Evolutionary conservation across 176 grass and related monocot species (phyloP), one percentile per base, ranked within the genome.

Genomic region (Triticum turgidum): DNA sequence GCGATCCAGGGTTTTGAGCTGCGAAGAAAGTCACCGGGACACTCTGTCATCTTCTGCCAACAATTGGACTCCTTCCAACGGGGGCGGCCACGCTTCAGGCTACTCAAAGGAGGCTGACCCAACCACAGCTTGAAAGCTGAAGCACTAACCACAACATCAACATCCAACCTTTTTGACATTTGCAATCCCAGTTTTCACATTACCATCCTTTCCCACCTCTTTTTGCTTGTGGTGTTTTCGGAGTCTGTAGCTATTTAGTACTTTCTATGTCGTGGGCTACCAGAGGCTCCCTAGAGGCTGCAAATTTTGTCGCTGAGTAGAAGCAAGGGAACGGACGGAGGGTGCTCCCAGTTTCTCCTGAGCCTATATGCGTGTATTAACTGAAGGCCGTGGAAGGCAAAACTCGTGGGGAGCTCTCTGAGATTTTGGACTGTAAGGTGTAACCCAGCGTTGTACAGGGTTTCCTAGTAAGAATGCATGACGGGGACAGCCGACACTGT

Each of bases 361-460:
- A 77, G 68, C 35, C 62, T 38, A 70, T 89, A 73, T 73, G 34
- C 21, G 22, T 54, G 5, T 65, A 84, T 83, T 84, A 88, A 89
- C 80, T 77, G 54, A 80, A 91, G 68, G 74, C 73, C 62, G n/a
- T 47, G 8, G 65, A 64, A 82, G 78, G 83, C 6, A 45, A 86
- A 86, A 90, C 79, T 54, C 64, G 29, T 82, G 91, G 87, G 81
- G 82, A 75, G 76, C 86, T 89, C 87, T 69, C 85, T 69, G 39
- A 86, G 88, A 88, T 95, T 98, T 95, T 98, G 91, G 83, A 44
- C 64, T 5, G 63, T 70, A 86, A 76, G 79, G 86, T 86, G n/a
- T 90, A 86, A 77, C 85, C 79, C 73, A 77, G 65, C 76, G 87
- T 85, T 95, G 93, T 95, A 98, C 86, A 95, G 89, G 64, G 65